phyloP scores from a whole-genome alignment of 371 early-diverging fungal species.

The Nematocida ironsii region DNA sequence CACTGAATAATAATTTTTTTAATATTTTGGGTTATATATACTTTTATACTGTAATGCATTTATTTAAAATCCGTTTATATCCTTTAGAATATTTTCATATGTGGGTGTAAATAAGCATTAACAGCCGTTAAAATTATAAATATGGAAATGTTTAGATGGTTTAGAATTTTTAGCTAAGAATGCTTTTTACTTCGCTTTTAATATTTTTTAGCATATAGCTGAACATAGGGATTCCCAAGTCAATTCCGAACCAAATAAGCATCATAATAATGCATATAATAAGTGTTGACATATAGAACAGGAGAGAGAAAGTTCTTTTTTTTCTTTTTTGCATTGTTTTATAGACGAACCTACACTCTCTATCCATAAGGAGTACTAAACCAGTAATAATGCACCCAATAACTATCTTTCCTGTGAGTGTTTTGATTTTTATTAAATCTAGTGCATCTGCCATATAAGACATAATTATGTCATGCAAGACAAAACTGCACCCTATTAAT shows the following conservation, averaged over 20 bases:
- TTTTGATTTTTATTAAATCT: not conserved
- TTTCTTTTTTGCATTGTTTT: not conserved
- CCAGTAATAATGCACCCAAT: not conserved
- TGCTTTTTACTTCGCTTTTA: not conserved
- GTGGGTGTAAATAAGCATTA: too few relatives aligned
- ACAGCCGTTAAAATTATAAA: too few relatives aligned
- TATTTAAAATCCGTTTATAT: too few relatives aligned
- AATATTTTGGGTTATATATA: too few relatives aligned
- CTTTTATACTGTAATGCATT: too few relatives aligned
- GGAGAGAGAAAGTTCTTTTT: not conserved
- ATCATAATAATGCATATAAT: not conserved
- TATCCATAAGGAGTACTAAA: not conserved
- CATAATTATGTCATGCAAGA: not conserved
- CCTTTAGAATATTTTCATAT: too few relatives aligned
- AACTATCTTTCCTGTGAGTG: conserved; percentile 3
- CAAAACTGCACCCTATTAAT: not conserved
- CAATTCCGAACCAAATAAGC: conserved; percentile 20
- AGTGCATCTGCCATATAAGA: not conserved
- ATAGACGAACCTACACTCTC: not conserved
- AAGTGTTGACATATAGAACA: not conserved
- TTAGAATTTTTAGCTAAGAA: not conserved
- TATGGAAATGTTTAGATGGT: too few relatives aligned
- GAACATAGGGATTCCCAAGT: conserved; percentile 9
- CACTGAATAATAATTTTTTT: too few relatives aligned
- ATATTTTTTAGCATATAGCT: not conserved